Conservation (phyloP, 768 basidiomycete genomes). For the Podaxis rugospora region DNA sequence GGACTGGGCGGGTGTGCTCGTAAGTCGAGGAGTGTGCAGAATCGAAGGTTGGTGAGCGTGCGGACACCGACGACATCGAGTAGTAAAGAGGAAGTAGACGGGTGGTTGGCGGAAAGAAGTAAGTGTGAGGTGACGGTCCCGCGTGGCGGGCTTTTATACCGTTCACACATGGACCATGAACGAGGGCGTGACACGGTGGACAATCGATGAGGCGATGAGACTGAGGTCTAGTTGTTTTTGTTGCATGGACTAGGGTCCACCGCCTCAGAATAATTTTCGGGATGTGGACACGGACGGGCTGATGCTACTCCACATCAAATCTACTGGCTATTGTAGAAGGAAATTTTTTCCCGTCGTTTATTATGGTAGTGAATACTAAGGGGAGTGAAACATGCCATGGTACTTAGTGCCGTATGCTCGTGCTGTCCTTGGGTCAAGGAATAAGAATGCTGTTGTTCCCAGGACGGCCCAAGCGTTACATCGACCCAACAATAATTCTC, state of each 20-base stretch:
- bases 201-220: not conserved
- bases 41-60: not conserved
- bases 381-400: not conserved
- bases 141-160: constrained; percentile 6
- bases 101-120: constrained; percentile 3
- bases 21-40: not conserved
- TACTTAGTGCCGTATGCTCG: not conserved
- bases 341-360: not conserved
- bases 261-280: not conserved
- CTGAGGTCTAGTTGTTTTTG: not conserved
- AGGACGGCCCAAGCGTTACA: constrained; percentile 1
- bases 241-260: not conserved
- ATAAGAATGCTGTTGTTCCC: not conserved
- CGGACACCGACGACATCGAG: not conserved
- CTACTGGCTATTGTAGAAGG: not conserved
- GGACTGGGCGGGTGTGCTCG: not conserved
- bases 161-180: not conserved
- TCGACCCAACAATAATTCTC: not conserved
- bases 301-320: not conserved
- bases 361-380: not conserved
- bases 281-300: not conserved
- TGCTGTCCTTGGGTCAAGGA: not conserved
- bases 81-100: not conserved
- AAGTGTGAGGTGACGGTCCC: constrained; percentile 9
- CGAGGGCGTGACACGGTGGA: constrained; percentile 1